Conservation (phyloP, 768 basidiomycete species). For the Coprinopsis strossmayeri region DNA sequence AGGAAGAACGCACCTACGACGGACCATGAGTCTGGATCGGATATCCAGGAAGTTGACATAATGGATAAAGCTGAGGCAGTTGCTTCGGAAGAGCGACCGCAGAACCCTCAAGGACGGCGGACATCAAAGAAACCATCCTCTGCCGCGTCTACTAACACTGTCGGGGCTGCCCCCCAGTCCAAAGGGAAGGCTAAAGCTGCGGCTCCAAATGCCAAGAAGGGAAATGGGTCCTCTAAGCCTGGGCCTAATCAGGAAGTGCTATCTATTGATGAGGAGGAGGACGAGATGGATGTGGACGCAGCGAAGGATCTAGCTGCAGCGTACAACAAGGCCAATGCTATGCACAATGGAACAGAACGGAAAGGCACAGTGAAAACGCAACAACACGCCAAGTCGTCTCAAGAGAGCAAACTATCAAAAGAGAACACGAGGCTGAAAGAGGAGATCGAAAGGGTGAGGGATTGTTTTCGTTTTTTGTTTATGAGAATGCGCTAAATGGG, state of each 20-base stretch:
- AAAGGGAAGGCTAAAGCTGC: slow-evolving; percentile 15
- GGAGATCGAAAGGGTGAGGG: slow-evolving; percentile 13
- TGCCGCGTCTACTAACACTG: neutral
- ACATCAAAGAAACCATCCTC: slow-evolving; percentile 17
- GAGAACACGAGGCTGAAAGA: slow-evolving; percentile 12
- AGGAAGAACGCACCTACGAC: slow-evolving; percentile 10
- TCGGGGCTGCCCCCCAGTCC: slow-evolving; percentile 4
- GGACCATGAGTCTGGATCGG: too few relatives aligned
- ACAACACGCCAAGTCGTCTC: neutral
- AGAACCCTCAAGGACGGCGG: slow-evolving; percentile 10
- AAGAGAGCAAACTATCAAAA: slow-evolving; percentile 9
- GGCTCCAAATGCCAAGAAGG: slow-evolving; percentile 6
- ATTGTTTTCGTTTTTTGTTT: neutral
- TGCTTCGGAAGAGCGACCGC: too few relatives aligned
- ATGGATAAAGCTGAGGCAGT: too few relatives aligned
- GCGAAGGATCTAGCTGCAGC: slow-evolving; percentile 19
- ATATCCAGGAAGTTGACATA: too few relatives aligned
- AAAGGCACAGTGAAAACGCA: slow-evolving; percentile 9
- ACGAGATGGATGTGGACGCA: slow-evolving; percentile 13
- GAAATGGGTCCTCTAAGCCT: too few relatives aligned
- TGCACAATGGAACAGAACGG: slow-evolving; percentile 11
- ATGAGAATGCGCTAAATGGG: neutral
- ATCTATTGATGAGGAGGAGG: slow-evolving; percentile 9
- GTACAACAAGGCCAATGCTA: slow-evolving; percentile 11
- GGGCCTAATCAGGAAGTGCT: slow-evolving; percentile 9